Percentiles rank a stretch among this genome's conserved stretches.
phyloP scores from a whole-genome alignment of 2,329 filamentous ascomycete species.

The Aspergillus unguis region DNA sequence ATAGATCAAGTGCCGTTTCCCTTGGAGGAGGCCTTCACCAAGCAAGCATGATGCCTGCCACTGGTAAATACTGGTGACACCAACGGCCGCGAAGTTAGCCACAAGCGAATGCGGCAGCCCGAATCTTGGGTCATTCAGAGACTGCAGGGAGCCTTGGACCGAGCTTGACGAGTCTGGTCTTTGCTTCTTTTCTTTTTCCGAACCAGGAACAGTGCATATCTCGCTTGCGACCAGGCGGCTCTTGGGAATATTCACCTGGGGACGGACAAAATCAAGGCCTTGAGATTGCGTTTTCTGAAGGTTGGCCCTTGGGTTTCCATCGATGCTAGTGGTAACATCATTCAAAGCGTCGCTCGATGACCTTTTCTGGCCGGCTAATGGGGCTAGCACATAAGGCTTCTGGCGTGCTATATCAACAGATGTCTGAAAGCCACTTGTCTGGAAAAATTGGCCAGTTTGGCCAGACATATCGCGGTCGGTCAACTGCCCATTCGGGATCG shows the following conservation, averaged over 20 bases:
- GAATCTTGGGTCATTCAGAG: slow-evolving; percentile 62
- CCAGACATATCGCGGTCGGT: slow-evolving; percentile 25
- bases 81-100: slow-evolving; percentile 61
- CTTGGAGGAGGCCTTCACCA: slow-evolving; percentile 62
- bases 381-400: slow-evolving; percentile 38
- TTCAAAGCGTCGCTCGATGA: slow-evolving; percentile 19
- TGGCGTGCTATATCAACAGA: slow-evolving; percentile 43
- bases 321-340: slow-evolving; percentile 3
- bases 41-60: slow-evolving; percentile 76
- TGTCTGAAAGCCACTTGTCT: slow-evolving; percentile 53
- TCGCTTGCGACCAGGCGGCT: slow-evolving; percentile 42
- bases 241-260: slow-evolving; percentile 23
- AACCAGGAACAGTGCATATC: slow-evolving; percentile 28
- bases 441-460: slow-evolving; percentile 27
- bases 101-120: slow-evolving; percentile 59
- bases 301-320: not conserved
- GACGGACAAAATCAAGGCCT: slow-evolving; percentile 27
- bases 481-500: slow-evolving; percentile 4
- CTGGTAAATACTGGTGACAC: slow-evolving; percentile 71
- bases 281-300: slow-evolving; percentile 10
- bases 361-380: slow-evolving; percentile 52
- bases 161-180: slow-evolving; percentile 49
- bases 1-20: slow-evolving; percentile 70
- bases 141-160: slow-evolving; percentile 49
- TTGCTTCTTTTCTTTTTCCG: slow-evolving; percentile 15